Conservation (phyloP, 176 grass and related monocot genomes). For the Aegilops speltoides region DNA sequence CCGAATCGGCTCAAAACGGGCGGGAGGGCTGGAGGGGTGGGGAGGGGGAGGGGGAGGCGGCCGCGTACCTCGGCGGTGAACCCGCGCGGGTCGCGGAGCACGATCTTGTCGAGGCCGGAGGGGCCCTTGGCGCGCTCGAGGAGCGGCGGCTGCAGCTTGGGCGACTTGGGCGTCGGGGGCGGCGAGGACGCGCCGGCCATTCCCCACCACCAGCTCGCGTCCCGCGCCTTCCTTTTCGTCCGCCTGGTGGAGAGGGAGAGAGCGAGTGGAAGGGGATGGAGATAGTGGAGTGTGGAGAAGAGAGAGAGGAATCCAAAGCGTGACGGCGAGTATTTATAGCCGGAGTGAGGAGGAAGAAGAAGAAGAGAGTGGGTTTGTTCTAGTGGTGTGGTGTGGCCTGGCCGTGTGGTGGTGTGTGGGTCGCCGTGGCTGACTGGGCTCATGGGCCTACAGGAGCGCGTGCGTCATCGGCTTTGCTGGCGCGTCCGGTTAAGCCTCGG, state of each 20-base stretch:
- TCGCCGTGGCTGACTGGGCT: too few species aligned
- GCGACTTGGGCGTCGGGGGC: constrained; percentile 15
- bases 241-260: neutral
- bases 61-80: constrained; percentile 49
- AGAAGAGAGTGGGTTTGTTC: neutral
- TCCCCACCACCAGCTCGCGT: neutral
- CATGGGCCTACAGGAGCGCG: too few species aligned
- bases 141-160: constrained; percentile 10
- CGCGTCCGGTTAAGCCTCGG: constrained; percentile 8
- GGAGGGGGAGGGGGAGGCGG: neutral
- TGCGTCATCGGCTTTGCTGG: neutral
- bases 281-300: neutral
- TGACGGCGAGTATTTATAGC: constrained; percentile 24
- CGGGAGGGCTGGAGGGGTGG: too few species aligned
- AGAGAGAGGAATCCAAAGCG: constrained; percentile 1
- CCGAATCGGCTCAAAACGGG: neutral
- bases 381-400: neutral
- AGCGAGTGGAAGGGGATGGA: neutral
- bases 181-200: constrained; percentile 33
- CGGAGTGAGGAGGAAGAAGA: constrained; percentile 23
- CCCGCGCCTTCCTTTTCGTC: neutral
- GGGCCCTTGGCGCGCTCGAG: constrained; percentile 42
- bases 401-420: too few species aligned
- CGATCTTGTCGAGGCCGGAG: constrained; percentile 51
- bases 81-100: constrained; percentile 39